A percentile compares a stretch with the other conserved stretches of the same genome.
Evolutionary conservation across 805 yeast genomes (phyloP).

Genomic region (Kodamaea restingae): DNA sequence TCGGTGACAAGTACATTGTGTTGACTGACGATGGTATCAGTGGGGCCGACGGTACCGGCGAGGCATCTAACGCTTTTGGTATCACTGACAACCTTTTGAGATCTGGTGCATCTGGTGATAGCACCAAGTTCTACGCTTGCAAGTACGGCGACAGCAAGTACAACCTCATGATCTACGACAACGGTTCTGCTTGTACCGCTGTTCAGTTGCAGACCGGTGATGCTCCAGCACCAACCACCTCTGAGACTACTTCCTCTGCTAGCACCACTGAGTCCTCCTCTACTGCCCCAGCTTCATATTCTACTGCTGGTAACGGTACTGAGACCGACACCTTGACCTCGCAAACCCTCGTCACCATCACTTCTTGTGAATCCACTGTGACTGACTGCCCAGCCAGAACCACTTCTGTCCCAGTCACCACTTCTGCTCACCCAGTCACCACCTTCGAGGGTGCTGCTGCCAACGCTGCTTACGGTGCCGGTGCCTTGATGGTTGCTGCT

Average conservation of each 20-base stretch:
- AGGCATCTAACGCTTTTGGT: slow-evolving; percentile 27
- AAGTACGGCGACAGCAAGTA: slow-evolving; percentile 14
- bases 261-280: slow-evolving; percentile 4
- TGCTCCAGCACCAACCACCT: slow-evolving; percentile 2
- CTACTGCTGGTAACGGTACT: slow-evolving; percentile 4
- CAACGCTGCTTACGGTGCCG: slow-evolving; percentile 12
- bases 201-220: slow-evolving; percentile 18
- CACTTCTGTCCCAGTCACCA: slow-evolving; percentile 6
- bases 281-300: neutral
- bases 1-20: slow-evolving; percentile 19
- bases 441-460: slow-evolving; percentile 17
- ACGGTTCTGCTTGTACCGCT: slow-evolving; percentile 17
- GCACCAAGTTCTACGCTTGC: slow-evolving; percentile 24
- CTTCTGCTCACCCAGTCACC: slow-evolving; percentile 17
- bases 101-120: slow-evolving; percentile 14
- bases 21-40: slow-evolving; percentile 15
- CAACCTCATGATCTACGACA: slow-evolving; percentile 11
- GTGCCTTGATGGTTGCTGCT: slow-evolving; percentile 13
- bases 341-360: slow-evolving; percentile 24
- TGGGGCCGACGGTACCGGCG: slow-evolving; percentile 11
- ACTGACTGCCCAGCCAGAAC: slow-evolving; percentile 24
- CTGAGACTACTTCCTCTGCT: too few species aligned
- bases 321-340: slow-evolving; percentile 9
- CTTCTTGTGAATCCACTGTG: slow-evolving; percentile 24
- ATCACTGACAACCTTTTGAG: slow-evolving; percentile 24